These are phyloP conservation scores for Nicotiana obtusifolia DNA, from an alignment of 257 asterid species.

Conservation along the genomic window DNA sequence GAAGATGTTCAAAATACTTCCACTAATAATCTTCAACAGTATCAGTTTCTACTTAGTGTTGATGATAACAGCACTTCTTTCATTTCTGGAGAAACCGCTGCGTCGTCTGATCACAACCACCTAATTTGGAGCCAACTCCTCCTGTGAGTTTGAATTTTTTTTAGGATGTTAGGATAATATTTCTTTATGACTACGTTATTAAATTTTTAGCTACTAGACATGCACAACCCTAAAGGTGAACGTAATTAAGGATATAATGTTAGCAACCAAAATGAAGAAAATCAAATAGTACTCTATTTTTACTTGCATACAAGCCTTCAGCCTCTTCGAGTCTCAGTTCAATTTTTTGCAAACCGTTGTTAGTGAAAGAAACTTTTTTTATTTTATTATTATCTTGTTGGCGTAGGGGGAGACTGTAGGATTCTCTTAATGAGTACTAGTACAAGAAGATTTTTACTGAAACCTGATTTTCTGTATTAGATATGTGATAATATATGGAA, in stretches of 20 bases:
- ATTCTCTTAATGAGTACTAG: too few relatives aligned
- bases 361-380: background rate
- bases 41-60: slow-evolving; percentile 8
- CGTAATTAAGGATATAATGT: background rate
- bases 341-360: background rate
- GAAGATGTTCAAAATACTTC: slow-evolving; percentile 15
- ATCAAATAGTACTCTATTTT: background rate
- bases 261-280: background rate
- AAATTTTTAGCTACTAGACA: background rate
- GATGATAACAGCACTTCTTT: background rate
- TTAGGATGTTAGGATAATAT: background rate
- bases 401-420: background rate
- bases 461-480: background rate
- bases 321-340: background rate
- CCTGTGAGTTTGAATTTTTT: background rate
- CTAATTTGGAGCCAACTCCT: slow-evolving; percentile 17
- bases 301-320: background rate
- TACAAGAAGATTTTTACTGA: too few relatives aligned
- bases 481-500: background rate
- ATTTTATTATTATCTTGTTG: background rate
- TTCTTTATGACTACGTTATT: background rate
- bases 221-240: background rate
- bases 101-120: slow-evolving; percentile 5
- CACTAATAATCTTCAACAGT: background rate
- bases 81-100: background rate